These are phyloP conservation scores for Chlorella sp. DNA, from an alignment of 139 green algal species.

Conservation along the genomic window DNA sequence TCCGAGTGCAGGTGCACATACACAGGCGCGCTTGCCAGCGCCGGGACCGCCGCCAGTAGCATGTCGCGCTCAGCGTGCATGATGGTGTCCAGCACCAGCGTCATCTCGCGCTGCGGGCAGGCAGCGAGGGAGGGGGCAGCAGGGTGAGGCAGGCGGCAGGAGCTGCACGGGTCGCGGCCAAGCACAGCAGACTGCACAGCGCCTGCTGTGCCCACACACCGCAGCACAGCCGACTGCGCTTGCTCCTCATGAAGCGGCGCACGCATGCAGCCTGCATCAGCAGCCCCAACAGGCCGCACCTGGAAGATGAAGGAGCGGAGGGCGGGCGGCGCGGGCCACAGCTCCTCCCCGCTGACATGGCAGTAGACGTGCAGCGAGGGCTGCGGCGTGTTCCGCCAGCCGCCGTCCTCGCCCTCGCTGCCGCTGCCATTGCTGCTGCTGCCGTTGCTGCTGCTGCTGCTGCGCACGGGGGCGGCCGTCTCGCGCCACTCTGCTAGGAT, in stretches of 20 bases:
- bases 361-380: conserved; percentile 87
- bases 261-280: no score
- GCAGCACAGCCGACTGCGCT: no score
- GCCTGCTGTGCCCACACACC: no score
- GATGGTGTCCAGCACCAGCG: conserved; percentile 87
- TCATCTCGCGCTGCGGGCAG: conserved; percentile 76
- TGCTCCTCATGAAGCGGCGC: no score
- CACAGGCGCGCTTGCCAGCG: conserved; percentile 62
- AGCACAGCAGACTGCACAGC: no score
- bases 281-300: no score
- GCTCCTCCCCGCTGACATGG: conserved; percentile 88
- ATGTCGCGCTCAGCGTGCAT: conserved; percentile 65
- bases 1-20: conserved; percentile 80
- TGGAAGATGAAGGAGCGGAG: conserved; percentile 91
- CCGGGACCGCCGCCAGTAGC: conserved; percentile 56
- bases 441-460: neutral
- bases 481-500: conserved; percentile 84
- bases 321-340: conserved; percentile 81
- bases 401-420: neutral
- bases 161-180: no score
- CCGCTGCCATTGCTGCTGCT: neutral
- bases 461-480: neutral
- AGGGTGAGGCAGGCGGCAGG: no score
- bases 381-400: neutral
- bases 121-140: neutral